These are phyloP conservation scores for Pseudopithomyces maydicus DNA, from an alignment of 2,329 filamentous ascomycete species.

Conservation along the genomic window DNA sequence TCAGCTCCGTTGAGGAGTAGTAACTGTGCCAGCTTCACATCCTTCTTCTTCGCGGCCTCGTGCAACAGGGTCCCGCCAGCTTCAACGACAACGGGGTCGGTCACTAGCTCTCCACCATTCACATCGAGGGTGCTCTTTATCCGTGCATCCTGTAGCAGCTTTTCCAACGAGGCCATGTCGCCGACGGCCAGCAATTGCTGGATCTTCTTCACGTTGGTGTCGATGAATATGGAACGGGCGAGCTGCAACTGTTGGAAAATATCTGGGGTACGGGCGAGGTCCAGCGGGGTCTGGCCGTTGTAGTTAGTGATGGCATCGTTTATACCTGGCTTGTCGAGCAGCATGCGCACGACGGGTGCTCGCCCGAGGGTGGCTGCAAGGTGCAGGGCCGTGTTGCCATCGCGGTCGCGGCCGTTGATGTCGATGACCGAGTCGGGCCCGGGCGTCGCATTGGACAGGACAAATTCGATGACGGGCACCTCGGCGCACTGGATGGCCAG, in stretches of 20 bases:
- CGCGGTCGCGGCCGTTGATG: conserved; percentile 86
- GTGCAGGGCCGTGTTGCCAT: conserved; percentile 93
- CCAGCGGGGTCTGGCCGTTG: conserved; percentile 82
- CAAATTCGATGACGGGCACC: conserved; percentile 87
- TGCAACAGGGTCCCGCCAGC: conserved; percentile 91
- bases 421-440: conserved; percentile 69
- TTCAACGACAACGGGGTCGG: conserved; percentile 76
- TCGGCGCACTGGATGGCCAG: conserved; percentile 96
- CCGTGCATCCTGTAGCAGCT: conserved; percentile 80
- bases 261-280: conserved; percentile 87
- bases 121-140: conserved; percentile 89
- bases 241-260: conserved; percentile 96
- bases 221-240: conserved; percentile 85
- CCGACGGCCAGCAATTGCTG: conserved; percentile 75
- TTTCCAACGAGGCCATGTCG: conserved; percentile 79
- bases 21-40: conserved; percentile 85
- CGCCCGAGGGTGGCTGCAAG: conserved; percentile 84
- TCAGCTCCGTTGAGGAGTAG: conserved; percentile 93
- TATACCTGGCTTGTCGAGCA: conserved; percentile 81
- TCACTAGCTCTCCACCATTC: conserved; percentile 87
- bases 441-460: conserved; percentile 68
- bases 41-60: conserved; percentile 87
- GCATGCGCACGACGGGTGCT: conserved; percentile 76
- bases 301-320: conserved; percentile 89
- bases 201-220: conserved; percentile 81